Percentiles rank a stretch among this genome's conserved stretches.
These are phyloP conservation scores for Sinapis alba DNA, from an alignment of 441 rosid genomes.

Conservation along the genomic window DNA sequence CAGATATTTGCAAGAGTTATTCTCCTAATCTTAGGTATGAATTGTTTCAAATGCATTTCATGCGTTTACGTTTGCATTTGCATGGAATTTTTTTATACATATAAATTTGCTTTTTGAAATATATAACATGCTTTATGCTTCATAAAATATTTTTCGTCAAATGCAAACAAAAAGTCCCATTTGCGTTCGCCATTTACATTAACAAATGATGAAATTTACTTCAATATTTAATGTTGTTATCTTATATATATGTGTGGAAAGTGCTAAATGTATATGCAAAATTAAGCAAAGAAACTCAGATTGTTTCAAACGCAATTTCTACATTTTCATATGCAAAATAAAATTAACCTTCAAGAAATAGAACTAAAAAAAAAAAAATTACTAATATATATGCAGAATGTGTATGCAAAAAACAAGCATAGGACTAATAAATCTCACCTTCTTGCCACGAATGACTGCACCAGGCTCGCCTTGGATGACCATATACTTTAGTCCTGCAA, in stretches of 20 bases:
- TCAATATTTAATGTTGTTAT: background rate
- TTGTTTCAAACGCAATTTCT: background rate
- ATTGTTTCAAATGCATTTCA: conserved; percentile 3
- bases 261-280: background rate
- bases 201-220: background rate
- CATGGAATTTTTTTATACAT: background rate
- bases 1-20: background rate
- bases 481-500: conserved; percentile 59
- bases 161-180: background rate
- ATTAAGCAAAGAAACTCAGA: background rate
- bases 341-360: background rate
- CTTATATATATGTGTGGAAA: background rate
- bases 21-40: background rate
- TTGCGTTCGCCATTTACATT: background rate
- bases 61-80: background rate
- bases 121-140: background rate
- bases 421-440: conserved; percentile 37
- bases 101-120: background rate
- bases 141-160: background rate
- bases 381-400: background rate
- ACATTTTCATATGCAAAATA: background rate
- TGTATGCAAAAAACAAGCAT: background rate
- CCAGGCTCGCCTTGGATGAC: conserved; percentile 69
- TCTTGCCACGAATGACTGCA: conserved; percentile 70
- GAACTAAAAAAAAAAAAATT: background rate